Conservation (phyloP, 2,329 filamentous ascomycete species). For the Verticillium klebahnii region DNA sequence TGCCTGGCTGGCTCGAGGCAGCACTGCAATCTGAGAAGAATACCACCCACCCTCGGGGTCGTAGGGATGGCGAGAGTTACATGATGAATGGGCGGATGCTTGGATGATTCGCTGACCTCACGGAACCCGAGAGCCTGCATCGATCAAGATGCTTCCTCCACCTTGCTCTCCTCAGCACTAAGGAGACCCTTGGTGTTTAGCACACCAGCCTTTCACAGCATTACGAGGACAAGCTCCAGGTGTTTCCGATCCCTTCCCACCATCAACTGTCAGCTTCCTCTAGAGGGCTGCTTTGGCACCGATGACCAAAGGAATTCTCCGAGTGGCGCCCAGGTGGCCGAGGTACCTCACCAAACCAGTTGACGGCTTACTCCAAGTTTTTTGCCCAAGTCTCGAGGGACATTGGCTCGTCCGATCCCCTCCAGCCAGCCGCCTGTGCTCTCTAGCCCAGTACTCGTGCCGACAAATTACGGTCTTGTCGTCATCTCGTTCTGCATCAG, state of each 20-base stretch:
- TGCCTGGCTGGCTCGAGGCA: neutral
- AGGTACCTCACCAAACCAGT: neutral
- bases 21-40: neutral
- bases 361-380: neutral
- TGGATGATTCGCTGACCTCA: too few relatives aligned
- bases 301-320: neutral
- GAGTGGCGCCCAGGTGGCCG: neutral
- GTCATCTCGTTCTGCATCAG: neutral
- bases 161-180: neutral
- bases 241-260: neutral
- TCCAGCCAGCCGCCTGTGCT: neutral
- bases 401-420: neutral
- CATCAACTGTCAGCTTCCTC: neutral
- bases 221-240: too few relatives aligned
- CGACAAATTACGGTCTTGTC: neutral
- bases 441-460: neutral
- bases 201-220: neutral
- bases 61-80: too few relatives aligned
- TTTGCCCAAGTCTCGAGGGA: neutral
- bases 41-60: too few relatives aligned
- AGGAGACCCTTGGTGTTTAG: neutral
- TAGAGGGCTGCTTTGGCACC: neutral
- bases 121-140: neutral
- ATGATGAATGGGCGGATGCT: neutral
- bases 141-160: neutral